Percentiles rank a stretch among this genome's conserved stretches.
Conservation (phyloP, 257 asterid genomes). For the Primulina tabacum region DNA sequence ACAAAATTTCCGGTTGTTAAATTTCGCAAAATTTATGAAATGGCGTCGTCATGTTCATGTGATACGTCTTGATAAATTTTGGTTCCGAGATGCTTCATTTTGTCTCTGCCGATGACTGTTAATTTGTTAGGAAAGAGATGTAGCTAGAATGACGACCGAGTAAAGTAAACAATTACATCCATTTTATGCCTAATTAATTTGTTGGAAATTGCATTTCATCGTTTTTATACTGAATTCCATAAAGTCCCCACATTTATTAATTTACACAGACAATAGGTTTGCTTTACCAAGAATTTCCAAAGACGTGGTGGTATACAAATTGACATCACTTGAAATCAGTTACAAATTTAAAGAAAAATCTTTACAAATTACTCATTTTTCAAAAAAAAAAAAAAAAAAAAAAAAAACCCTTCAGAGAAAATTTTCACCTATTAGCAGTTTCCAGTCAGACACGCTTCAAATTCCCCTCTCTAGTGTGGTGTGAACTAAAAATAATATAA, state of each 20-base stretch:
- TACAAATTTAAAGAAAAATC: too few relatives aligned
- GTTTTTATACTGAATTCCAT: background rate
- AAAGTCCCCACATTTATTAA: background rate
- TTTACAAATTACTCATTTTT: too few relatives aligned
- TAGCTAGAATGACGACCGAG: too few relatives aligned
- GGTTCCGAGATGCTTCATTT: background rate
- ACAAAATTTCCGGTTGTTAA: background rate
- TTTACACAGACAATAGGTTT: background rate
- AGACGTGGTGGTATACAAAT: background rate
- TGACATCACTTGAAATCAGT: too few relatives aligned
- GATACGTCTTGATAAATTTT: too few relatives aligned
- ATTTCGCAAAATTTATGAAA: too few relatives aligned
- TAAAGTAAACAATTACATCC: background rate
- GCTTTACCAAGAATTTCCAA: background rate
- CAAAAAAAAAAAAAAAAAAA: too few relatives aligned
- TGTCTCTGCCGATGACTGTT: background rate
- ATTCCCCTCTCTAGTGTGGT: background rate
- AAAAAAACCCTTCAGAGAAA: too few relatives aligned
- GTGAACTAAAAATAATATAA: too few relatives aligned
- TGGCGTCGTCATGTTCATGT: background rate
- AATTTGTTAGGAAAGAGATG: too few relatives aligned
- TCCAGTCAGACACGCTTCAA: background rate
- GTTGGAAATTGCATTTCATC: background rate
- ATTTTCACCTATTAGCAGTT: too few relatives aligned
- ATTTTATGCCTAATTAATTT: too few relatives aligned